Percentiles rank a stretch among this genome's conserved stretches.
phyloP scores from a whole-genome alignment of 1,284 basidiomycete genomes.

The Cryptococcus wingfieldii region DNA sequence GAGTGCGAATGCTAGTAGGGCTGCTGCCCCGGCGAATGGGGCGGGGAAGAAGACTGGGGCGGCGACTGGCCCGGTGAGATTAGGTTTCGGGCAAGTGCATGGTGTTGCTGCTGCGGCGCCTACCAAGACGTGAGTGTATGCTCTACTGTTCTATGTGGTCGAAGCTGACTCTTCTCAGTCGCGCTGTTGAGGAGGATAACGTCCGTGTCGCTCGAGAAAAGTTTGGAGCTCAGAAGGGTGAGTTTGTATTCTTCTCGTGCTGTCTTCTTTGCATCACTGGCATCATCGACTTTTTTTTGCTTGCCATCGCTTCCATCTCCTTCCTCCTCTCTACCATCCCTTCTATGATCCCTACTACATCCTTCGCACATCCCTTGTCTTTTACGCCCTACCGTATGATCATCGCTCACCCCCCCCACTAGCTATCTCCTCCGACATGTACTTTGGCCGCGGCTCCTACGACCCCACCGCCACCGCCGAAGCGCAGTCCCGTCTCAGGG shows the following conservation, averaged over 20 bases:
- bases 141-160: background rate
- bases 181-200: constrained; percentile 56
- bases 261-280: no score
- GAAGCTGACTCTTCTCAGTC: constrained; percentile 14
- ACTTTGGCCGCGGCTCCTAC: constrained; percentile 85
- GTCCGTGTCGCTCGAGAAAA: constrained; percentile 76
- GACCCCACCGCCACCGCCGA: constrained; percentile 70
- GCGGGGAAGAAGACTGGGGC: constrained; percentile 35
- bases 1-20: constrained; percentile 20
- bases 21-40: constrained; percentile 24
- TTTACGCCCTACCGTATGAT: no score
- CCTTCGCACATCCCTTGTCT: no score
- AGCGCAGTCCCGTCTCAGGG: constrained; percentile 73
- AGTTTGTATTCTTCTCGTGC: constrained; percentile 9
- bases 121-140: constrained; percentile 52
- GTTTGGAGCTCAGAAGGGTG: constrained; percentile 80
- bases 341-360: no score
- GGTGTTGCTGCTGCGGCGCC: constrained; percentile 50
- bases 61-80: constrained; percentile 42
- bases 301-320: background rate
- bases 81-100: constrained; percentile 84
- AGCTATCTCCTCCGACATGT: constrained; percentile 96
- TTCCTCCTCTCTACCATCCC: background rate
- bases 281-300: background rate
- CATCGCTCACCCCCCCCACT: background rate